A percentile compares a stretch with the other conserved stretches of the same genome.
These are phyloP conservation scores for Claviceps pusilla DNA, from an alignment of 2,329 filamentous ascomycete genomes.

Conservation along the genomic window DNA sequence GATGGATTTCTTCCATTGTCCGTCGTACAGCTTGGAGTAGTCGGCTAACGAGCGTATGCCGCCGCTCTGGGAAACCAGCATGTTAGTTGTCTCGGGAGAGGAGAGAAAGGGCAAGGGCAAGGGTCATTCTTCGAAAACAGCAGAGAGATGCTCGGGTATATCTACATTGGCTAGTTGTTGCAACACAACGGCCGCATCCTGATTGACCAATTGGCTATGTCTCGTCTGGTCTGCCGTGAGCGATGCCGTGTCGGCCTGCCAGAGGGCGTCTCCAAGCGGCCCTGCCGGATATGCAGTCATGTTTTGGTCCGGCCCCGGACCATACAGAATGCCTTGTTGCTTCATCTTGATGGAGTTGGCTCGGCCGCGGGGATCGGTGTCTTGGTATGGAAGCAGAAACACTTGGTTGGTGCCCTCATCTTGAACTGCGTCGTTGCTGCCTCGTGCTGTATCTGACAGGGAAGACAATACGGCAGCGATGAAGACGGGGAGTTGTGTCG, in stretches of 20 bases:
- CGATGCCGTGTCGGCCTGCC: background rate
- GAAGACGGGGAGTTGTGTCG: background rate
- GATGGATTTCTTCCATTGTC: slow-evolving; percentile 23
- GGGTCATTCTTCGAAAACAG: background rate
- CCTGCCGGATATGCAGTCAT: slow-evolving; percentile 1
- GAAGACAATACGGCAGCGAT: background rate
- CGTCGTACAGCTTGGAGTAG: slow-evolving; percentile 25
- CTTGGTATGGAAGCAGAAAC: background rate
- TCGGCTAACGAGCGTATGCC: slow-evolving; percentile 20
- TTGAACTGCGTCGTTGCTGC: background rate
- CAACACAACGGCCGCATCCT: background rate
- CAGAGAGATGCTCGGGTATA: background rate
- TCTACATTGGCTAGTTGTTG: background rate
- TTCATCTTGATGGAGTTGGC: background rate
- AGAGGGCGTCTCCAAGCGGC: background rate
- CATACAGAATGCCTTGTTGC: slow-evolving; percentile 1
- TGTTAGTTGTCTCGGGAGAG: background rate
- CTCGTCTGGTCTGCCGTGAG: background rate
- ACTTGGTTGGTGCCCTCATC: background rate
- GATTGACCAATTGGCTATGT: background rate
- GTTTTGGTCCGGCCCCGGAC: background rate
- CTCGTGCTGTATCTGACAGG: background rate
- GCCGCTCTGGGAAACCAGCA: slow-evolving; percentile 10
- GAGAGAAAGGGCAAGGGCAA: too few species aligned
- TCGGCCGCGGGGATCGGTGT: background rate